Conservation (phyloP, 768 basidiomycete genomes). For the Filobasidium floriforme region DNA sequence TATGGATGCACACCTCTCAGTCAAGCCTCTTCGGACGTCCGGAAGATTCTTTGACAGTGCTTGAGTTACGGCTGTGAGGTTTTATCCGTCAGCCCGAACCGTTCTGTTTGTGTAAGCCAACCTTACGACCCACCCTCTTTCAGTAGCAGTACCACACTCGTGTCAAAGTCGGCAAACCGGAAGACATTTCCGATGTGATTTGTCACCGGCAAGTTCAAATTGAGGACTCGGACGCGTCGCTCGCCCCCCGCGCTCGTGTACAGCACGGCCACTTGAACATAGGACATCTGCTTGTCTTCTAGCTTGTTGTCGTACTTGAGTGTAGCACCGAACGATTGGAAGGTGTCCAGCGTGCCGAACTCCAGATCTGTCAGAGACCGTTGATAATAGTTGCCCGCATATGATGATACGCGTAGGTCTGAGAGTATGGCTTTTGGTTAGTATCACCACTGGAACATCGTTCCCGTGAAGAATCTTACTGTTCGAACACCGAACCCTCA, state of each 20-base stretch:
- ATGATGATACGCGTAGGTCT: constrained; percentile 33
- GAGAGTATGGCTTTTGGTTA: no score
- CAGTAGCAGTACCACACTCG: constrained; percentile 62
- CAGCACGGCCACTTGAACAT: constrained; percentile 76
- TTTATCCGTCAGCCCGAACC: not conserved
- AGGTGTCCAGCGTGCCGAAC: constrained; percentile 70
- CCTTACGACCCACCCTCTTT: constrained; percentile 59
- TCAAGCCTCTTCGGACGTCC: constrained; percentile 74
- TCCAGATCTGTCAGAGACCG: constrained; percentile 60
- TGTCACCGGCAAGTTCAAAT: constrained; percentile 73
- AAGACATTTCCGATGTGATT: constrained; percentile 85
- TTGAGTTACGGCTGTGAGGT: constrained; percentile 57
- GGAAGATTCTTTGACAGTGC: constrained; percentile 58
- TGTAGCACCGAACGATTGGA: constrained; percentile 67
- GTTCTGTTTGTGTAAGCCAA: not conserved
- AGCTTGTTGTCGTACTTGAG: constrained; percentile 65
- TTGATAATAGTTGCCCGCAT: constrained; percentile 46
- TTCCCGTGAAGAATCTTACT: constrained; percentile 54
- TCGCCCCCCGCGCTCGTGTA: constrained; percentile 73
- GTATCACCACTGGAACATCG: not conserved
- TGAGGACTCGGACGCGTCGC: constrained; percentile 74
- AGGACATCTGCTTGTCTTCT: constrained; percentile 64
- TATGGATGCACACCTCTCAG: constrained; percentile 71
- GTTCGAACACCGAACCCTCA: constrained; percentile 75
- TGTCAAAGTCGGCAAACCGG: constrained; percentile 82